These are phyloP conservation scores for Geum urbanum DNA, from an alignment of 306 rosid species.

Conservation along the genomic window DNA sequence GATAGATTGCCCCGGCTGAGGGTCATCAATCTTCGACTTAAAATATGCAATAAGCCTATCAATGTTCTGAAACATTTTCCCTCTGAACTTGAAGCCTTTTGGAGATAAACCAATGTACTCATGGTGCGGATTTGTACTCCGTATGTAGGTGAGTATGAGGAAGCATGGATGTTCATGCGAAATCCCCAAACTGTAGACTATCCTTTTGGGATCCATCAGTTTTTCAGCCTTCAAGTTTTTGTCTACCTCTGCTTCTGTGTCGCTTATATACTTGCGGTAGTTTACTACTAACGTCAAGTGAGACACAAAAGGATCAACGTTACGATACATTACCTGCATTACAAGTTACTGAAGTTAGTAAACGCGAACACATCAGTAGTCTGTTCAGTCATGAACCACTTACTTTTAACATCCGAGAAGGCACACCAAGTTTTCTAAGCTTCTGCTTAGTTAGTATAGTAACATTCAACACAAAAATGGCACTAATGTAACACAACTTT, in stretches of 20 bases:
- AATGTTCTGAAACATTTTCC: slow-evolving; percentile 90
- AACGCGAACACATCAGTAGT: not conserved
- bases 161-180: slow-evolving; percentile 97
- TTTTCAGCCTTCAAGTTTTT: slow-evolving; percentile 77
- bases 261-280: slow-evolving; percentile 81
- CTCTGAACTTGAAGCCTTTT: slow-evolving; percentile 90
- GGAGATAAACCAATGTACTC: slow-evolving; percentile 97
- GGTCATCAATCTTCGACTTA: slow-evolving; percentile 91
- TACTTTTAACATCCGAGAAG: no score
- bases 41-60: slow-evolving; percentile 89
- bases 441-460: no score
- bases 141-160: slow-evolving; percentile 72
- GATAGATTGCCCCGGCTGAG: slow-evolving; percentile 74
- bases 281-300: slow-evolving; percentile 74
- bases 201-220: slow-evolving; percentile 71
- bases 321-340: slow-evolving; percentile 92
- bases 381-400: slow-evolving; percentile 2
- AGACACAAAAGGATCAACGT: slow-evolving; percentile 92
- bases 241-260: slow-evolving; percentile 84
- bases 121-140: slow-evolving; percentile 95
- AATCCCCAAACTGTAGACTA: slow-evolving; percentile 87
- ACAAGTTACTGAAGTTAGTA: no score
- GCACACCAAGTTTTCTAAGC: no score
- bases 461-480: no score
- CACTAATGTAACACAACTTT: no score